Evolutionary conservation across 495 filamentous ascomycete genomes (phyloP).

Genomic region (Hypoxylon trugodes): DNA sequence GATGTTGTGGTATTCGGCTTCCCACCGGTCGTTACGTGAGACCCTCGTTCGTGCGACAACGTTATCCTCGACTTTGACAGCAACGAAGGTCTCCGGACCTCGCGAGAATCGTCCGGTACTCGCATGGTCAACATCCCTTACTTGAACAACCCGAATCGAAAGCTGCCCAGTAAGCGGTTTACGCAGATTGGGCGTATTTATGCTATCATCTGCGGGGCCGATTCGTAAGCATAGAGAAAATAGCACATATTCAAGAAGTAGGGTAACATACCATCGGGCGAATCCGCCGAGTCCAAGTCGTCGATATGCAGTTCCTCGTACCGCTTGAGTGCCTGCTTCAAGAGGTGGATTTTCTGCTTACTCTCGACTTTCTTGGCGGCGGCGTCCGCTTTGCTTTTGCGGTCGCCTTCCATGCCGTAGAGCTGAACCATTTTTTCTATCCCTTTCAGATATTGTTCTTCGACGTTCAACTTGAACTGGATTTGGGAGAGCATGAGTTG

Average conservation of each 20-base stretch:
- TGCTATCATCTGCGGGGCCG: conserved; percentile 80
- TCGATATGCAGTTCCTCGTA: conserved; percentile 95
- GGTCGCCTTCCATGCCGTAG: conserved; percentile 97
- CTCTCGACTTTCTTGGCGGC: conserved; percentile 90
- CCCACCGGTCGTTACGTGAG: conserved; percentile 87
- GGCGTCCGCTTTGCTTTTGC: conserved; percentile 92
- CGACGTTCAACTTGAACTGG: conserved; percentile 98
- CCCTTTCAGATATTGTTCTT: conserved; percentile 98
- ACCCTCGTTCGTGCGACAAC: conserved; percentile 88
- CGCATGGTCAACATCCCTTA: conserved; percentile 95
- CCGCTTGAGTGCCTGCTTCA: conserved; percentile 94
- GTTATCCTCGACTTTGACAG: conserved; percentile 94
- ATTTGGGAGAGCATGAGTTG: conserved; percentile 99
- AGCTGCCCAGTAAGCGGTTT: conserved; percentile 93
- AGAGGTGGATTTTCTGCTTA: conserved; percentile 94
- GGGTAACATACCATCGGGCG: conserved; percentile 73
- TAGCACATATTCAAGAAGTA: background rate
- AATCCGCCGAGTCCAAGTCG: conserved; percentile 85
- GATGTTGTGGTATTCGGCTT: conserved; percentile 86
- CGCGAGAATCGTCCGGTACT: conserved; percentile 85
- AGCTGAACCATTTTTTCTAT: conserved; percentile 99
- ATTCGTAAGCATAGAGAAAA: background rate
- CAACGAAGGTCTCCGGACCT: conserved; percentile 92
- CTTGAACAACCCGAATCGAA: conserved; percentile 82
- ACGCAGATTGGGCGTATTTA: conserved; percentile 91